phyloP scores from a whole-genome alignment of 148 eudicot genomes.

The Suaeda aralocaspica region DNA sequence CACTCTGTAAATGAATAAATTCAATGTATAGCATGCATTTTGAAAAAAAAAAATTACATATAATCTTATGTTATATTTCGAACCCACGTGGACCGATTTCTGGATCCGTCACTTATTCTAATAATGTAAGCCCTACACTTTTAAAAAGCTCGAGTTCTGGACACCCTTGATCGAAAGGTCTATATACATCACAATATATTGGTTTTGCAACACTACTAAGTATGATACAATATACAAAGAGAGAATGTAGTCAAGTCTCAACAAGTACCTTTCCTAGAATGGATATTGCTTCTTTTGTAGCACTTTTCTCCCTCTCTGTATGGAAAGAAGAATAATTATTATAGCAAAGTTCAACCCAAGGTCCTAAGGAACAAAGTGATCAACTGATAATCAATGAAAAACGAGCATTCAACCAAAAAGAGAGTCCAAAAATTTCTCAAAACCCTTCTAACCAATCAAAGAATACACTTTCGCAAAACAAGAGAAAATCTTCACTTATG shows the following conservation, averaged over 20 bases:
- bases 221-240: neutral
- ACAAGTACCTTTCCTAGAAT: constrained; percentile 60
- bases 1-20: too few species aligned
- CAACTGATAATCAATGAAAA: too few species aligned
- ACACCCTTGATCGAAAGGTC: neutral
- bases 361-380: neutral
- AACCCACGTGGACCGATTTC: too few species aligned
- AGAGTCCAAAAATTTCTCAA: neutral
- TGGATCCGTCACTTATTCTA: neutral
- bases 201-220: neutral
- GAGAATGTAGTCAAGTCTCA: neutral
- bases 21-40: too few species aligned
- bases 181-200: neutral
- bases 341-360: constrained; percentile 16
- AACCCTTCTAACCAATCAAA: neutral
- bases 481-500: neutral
- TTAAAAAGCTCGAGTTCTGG: neutral
- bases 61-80: too few species aligned
- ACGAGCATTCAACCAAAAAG: neutral
- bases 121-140: neutral
- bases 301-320: constrained; percentile 92
- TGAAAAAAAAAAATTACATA: too few species aligned
- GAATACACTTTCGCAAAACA: neutral
- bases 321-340: constrained; percentile 9
- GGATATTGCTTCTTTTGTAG: constrained; percentile 78